Evolutionary conservation across 192 early-diverging fungal species (phyloP), one percentile per base, ranked within the genome.

Genomic region (Linnemannia elongata): DNA sequence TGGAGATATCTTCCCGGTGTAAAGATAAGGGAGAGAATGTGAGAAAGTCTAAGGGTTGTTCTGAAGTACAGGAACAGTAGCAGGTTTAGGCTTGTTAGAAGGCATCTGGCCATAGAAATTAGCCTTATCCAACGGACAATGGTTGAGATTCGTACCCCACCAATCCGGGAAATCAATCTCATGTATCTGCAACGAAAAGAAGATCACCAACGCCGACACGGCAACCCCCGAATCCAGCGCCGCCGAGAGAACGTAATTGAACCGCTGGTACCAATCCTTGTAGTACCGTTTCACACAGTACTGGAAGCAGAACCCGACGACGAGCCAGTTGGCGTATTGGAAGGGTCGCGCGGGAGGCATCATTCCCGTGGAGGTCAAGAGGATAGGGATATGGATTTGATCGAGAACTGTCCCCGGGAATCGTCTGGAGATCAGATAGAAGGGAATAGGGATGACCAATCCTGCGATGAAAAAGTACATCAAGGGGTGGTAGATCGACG

Each of bases 231-330:
- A 88, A 82, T 95, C 95, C 47, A 94, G 69, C 9, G 93, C 94
- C 17, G 94, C 94, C 8, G 90, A 92, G 8, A 94, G 57, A 30
- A 96, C 89, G 83, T 95, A 96, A 81, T 95, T 96, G 88, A 95
- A 94, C 44, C 90, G 90, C 13, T 82, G 75, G 78, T 90, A 94
- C 93, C 93, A 93, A 1, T 74, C 66, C 20, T 82, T 72, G 52
- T 79, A 69, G 72, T 92, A 89, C 74, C 88, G 86, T 74, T 88
- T 87, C 6, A 92, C 49, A 44, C 80, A 88, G 72, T 82, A 93
- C 85, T 93, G 90, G 74, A 91, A 93, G 17, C 94, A 38, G 72
- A 91, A 93, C 10, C 91, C 89, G 27, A 91, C 71, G 17, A 41
- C 55, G 0, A 88, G 68, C 91, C 91, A 92, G 17, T 82, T 88